Conservation (phyloP, 1,284 basidiomycete genomes). For the Ganoderma boninense region DNA sequence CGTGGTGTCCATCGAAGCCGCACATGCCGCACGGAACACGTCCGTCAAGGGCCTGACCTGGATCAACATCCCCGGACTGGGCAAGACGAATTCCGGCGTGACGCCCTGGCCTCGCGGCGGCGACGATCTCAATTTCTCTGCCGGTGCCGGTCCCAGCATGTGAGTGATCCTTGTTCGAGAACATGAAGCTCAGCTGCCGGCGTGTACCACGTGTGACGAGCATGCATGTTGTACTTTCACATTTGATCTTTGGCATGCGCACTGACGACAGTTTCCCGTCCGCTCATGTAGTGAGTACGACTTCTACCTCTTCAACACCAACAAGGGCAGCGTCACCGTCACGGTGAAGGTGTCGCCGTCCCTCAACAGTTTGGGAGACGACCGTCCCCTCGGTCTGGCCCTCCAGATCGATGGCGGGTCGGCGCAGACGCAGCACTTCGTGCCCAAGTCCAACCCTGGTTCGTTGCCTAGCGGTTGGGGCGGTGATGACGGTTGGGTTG, state of each 20-base stretch:
- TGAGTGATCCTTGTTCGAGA: constrained; percentile 40
- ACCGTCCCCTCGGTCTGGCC: constrained; percentile 63
- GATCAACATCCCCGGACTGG: constrained; percentile 66
- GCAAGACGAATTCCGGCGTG: constrained; percentile 65
- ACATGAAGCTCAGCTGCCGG: neutral
- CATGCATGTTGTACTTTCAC: neutral
- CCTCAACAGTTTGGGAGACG: constrained; percentile 62
- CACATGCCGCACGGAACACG: constrained; percentile 61
- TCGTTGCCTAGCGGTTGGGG: constrained; percentile 58
- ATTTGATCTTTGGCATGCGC: neutral
- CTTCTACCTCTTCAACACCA: constrained; percentile 69
- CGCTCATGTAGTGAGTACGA: constrained; percentile 54
- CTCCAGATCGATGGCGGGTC: constrained; percentile 59
- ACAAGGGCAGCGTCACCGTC: constrained; percentile 51
- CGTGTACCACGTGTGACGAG: neutral
- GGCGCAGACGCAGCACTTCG: constrained; percentile 57
- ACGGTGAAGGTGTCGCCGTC: constrained; percentile 66
- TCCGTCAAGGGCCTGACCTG: constrained; percentile 61
- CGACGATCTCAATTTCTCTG: constrained; percentile 60
- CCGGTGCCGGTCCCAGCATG: constrained; percentile 68
- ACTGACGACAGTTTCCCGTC: neutral
- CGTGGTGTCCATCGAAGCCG: constrained; percentile 71
- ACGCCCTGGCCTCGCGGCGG: constrained; percentile 67
- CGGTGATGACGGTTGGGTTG: constrained; percentile 59
- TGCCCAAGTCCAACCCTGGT: constrained; percentile 59